A percentile compares a stretch with the other conserved stretches of the same genome.
Conservation (phyloP, 176 grass and related monocot genomes). For the Eragrostis curvula region DNA sequence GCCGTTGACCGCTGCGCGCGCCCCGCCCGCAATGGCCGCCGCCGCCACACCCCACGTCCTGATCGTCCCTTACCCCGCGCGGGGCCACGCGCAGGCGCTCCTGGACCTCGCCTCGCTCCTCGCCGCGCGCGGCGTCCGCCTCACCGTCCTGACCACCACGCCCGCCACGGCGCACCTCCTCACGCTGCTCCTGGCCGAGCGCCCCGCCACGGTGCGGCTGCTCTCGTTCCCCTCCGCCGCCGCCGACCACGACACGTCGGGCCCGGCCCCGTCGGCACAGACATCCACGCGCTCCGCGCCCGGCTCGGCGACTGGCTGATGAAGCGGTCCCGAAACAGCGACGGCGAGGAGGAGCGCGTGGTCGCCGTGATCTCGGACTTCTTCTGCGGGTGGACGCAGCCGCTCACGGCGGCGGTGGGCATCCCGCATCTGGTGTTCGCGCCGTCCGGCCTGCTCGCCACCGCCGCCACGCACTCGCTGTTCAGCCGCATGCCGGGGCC, state of each 20-base stretch:
- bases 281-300: constrained; percentile 31
- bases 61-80: constrained; percentile 58
- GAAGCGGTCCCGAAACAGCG: neutral
- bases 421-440: constrained; percentile 50
- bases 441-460: neutral
- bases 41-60: constrained; percentile 38
- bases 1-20: too few species aligned
- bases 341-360: neutral
- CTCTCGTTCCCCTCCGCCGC: constrained; percentile 34
- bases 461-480: neutral
- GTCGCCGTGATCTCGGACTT: constrained; percentile 55
- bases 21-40: neutral
- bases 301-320: constrained; percentile 20
- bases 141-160: constrained; percentile 62
- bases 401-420: constrained; percentile 37
- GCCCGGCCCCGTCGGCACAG: neutral
- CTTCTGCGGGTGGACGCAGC: constrained; percentile 62
- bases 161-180: constrained; percentile 50
- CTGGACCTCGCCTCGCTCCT: constrained; percentile 59
- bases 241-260: neutral
- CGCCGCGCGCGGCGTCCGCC: constrained; percentile 32
- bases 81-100: constrained; percentile 66
- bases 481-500: neutral
- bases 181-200: constrained; percentile 50
- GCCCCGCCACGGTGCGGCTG: constrained; percentile 18